A percentile compares a stretch with the other conserved stretches of the same genome.
These are phyloP conservation scores for Atalantia buxifolia DNA, from an alignment of 345 rosid genomes.

Conservation along the genomic window DNA sequence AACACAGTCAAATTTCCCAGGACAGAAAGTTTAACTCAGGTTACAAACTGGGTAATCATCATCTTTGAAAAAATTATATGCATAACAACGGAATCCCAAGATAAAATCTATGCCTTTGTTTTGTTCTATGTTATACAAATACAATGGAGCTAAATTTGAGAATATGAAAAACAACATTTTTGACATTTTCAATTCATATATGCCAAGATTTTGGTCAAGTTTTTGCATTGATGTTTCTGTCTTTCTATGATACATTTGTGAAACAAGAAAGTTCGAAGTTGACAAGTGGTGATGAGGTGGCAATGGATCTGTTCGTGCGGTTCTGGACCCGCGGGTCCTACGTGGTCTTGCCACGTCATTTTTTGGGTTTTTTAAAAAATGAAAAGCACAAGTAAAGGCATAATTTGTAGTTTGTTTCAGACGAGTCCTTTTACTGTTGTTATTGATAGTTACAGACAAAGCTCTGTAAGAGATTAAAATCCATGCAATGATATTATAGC, in stretches of 20 bases:
- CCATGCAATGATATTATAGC: too few relatives aligned
- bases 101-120: background rate
- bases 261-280: background rate
- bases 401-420: too few relatives aligned
- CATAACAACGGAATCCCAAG: background rate
- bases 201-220: background rate
- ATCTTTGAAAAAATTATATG: background rate
- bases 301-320: background rate
- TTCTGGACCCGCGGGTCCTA: background rate
- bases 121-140: background rate
- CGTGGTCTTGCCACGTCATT: background rate
- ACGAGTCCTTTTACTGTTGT: too few relatives aligned
- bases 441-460: too few relatives aligned
- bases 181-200: background rate
- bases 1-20: background rate
- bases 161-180: background rate
- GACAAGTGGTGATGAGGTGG: slow-evolving; percentile 19
- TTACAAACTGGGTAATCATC: background rate
- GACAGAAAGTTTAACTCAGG: background rate
- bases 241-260: too few relatives aligned
- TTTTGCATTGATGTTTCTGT: background rate
- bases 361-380: too few relatives aligned
- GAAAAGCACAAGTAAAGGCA: too few relatives aligned
- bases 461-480: too few relatives aligned
- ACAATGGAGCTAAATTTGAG: background rate